Evolutionary conservation across 2,329 filamentous ascomycete genomes (phyloP), one percentile per base, ranked within the genome.

Genomic region (Pseudofabraea citricarpa): DNA sequence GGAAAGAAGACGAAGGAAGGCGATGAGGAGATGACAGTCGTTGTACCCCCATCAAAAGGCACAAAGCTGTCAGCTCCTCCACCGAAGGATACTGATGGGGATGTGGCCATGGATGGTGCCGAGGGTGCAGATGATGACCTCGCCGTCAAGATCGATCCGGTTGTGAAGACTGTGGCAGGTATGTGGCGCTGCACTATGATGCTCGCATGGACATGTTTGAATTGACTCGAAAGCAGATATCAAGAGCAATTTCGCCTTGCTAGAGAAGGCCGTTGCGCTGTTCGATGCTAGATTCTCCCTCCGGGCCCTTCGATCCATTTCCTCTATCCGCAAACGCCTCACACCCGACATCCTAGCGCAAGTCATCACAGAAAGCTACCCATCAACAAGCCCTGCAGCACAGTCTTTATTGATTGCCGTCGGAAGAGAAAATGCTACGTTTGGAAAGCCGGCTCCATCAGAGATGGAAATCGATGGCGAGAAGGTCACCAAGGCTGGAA

Each of bases 211-310:
- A 15, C 15, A 18, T 31, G 20, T 10, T n/a, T 20, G 12, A 40
- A 33, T 36, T 44, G 42, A 26, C 22, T 50, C 20, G 19, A 39
- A 47, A 45, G 29, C 62, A 97, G 93, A 96, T 67, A 95, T 98
- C 71, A 93, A 90, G 70, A 84, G 80, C 75, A 96, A 94, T 70
- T 96, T 96, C 63, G 80, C 81, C 41, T 78, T 98, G 53, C 78
- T 98, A 61, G 90, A 96, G 61, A 86, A 90, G 60, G 93, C 90
- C 54, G 91, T 98, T 52, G 77, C 83, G 53, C 81, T 94, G 58
- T 98, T 97, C 66, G 93, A 98, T 69, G 82, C 90, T 47, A 84
- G 93, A 72, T 98, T 96, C 70, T 89, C 91, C 45, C 85, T 98
- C 52, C 82, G 93, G 62, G 93, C 93, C 49, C 79, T 98, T 52